These are phyloP conservation scores for Blastobotrys illinoisensis DNA, from an alignment of 1,139 yeast species.

Conservation along the genomic window DNA sequence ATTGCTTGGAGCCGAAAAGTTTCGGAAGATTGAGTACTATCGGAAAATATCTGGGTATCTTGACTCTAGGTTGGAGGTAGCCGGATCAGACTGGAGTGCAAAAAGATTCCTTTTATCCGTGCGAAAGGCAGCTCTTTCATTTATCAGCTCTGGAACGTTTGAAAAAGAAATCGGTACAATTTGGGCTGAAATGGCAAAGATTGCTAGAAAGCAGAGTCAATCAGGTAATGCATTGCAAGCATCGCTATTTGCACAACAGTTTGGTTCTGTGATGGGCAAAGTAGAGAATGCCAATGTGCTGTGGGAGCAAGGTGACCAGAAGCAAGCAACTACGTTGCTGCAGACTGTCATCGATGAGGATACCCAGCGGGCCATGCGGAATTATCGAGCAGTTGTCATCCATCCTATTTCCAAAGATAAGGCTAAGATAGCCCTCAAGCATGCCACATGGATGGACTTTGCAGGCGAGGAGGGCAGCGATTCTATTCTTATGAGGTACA, in stretches of 20 bases:
- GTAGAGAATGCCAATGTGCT: slow-evolving; percentile 77
- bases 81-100: slow-evolving; percentile 34
- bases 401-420: slow-evolving; percentile 16
- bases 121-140: slow-evolving; percentile 44
- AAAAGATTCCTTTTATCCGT: slow-evolving; percentile 34
- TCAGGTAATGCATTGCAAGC: slow-evolving; percentile 70
- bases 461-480: slow-evolving; percentile 81
- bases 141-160: slow-evolving; percentile 38
- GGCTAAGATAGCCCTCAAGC: slow-evolving; percentile 49
- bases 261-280: slow-evolving; percentile 48
- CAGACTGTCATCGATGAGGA: slow-evolving; percentile 37
- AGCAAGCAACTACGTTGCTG: slow-evolving; percentile 74
- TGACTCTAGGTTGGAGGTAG: slow-evolving; percentile 29
- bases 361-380: slow-evolving; percentile 16
- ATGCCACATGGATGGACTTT: slow-evolving; percentile 83
- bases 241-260: slow-evolving; percentile 60
- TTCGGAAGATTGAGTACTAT: not conserved
- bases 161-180: slow-evolving; percentile 43
- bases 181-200: slow-evolving; percentile 55
- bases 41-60: slow-evolving; percentile 24
- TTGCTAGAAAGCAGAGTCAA: slow-evolving; percentile 65
- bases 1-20: not conserved
- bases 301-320: slow-evolving; percentile 88
- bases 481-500: slow-evolving; percentile 66
- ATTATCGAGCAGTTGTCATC: slow-evolving; percentile 6